phyloP scores from a whole-genome alignment of 441 rosid species.

The Mallotus repandus region DNA sequence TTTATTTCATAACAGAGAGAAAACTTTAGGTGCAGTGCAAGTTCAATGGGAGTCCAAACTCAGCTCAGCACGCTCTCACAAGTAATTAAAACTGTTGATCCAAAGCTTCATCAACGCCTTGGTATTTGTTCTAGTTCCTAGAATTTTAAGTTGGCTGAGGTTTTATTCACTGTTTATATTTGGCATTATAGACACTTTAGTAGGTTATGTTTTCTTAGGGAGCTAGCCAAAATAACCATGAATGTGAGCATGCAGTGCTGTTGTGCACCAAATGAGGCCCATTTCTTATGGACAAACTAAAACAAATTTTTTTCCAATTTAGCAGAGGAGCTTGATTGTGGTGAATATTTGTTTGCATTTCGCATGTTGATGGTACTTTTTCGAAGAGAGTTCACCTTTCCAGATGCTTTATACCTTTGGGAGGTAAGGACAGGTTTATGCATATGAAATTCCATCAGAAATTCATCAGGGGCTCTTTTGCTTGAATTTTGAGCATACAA shows the following conservation, averaged over 20 bases:
- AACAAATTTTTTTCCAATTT: conserved; percentile 13
- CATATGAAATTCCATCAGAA: conserved; percentile 12
- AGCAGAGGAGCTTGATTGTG: conserved; percentile 91
- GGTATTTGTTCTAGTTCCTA: conserved; percentile 44
- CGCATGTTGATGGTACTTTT: conserved; percentile 98
- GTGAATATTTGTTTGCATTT: conserved; percentile 89
- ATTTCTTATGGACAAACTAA: conserved; percentile 12
- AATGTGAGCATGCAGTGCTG: not conserved
- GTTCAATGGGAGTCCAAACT: conserved; percentile 83
- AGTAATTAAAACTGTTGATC: conserved; percentile 79
- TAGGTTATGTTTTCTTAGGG: not conserved
- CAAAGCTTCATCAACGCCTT: conserved; percentile 91
- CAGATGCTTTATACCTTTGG: conserved; percentile 88
- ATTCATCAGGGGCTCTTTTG: not conserved
- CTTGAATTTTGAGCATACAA: not conserved
- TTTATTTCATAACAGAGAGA: conserved; percentile 61
- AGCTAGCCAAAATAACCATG: not conserved
- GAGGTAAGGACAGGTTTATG: conserved; percentile 57
- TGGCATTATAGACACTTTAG: conserved; percentile 11
- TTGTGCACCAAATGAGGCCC: not conserved
- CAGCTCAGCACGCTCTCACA: conserved; percentile 82
- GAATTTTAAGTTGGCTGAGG: conserved; percentile 12
- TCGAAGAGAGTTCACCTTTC: conserved; percentile 90
- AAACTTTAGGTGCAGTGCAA: conserved; percentile 70
- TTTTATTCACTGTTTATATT: not conserved